Evolutionary conservation across 2,329 filamentous ascomycete species (phyloP).

Genomic region (Trichoderma sp.): DNA sequence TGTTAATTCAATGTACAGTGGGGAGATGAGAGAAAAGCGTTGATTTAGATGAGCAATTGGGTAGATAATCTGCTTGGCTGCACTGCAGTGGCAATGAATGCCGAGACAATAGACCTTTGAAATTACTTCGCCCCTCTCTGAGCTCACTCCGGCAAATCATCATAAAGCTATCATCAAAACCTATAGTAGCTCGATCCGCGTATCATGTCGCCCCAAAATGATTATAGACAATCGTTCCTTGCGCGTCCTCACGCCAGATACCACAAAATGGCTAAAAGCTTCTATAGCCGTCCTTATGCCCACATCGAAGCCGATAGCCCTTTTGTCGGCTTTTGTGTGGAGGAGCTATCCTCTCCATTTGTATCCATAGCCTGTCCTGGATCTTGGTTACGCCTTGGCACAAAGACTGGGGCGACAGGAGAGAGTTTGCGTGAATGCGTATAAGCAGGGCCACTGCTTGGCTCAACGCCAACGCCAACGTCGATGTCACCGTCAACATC

Average conservation of each 20-base stretch:
- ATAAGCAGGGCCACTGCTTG: not conserved
- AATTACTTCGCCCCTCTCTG: not conserved
- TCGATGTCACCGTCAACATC: not conserved
- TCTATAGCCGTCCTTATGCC: not conserved
- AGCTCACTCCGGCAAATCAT: not conserved
- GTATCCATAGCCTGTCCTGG: not conserved
- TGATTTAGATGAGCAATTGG: slow-evolving; percentile 4
- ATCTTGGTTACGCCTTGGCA: not conserved
- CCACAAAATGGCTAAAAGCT: not conserved
- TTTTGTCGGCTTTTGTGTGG: not conserved
- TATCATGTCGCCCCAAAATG: not conserved
- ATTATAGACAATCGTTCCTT: not conserved
- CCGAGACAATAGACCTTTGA: not conserved
- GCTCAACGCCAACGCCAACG: not conserved
- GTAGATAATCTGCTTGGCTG: not conserved
- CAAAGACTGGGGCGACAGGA: not conserved
- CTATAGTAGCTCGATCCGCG: not conserved
- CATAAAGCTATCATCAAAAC: not conserved
- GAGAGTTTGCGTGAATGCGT: not conserved
- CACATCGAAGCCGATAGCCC: slow-evolving; percentile 12
- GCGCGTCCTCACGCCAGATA: not conserved
- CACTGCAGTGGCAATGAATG: not conserved
- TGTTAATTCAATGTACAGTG: not conserved
- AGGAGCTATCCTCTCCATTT: not conserved
- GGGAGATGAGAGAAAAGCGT: not conserved